phyloP scores from a whole-genome alignment of 2,329 filamentous ascomycete species.

The Fusarium ramigenum region DNA sequence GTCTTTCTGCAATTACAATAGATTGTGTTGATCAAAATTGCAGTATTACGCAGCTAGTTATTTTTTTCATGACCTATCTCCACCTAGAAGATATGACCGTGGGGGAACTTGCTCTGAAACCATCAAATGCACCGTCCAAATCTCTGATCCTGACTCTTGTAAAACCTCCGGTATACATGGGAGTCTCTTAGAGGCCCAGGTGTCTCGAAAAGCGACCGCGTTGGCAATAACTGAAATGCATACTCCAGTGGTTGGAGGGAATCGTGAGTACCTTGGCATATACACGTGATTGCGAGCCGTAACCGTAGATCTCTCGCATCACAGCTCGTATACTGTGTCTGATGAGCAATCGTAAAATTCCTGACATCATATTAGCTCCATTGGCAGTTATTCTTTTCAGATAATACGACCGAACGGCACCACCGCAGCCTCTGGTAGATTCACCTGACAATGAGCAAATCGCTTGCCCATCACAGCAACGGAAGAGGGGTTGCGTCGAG shows the following conservation, averaged over 20 bases:
- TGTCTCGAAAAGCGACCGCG: fast-evolving
- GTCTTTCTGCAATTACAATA: no score
- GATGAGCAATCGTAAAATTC: fast-evolving
- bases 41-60: no score
- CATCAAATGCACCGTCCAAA: no score
- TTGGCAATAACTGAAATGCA: fast-evolving
- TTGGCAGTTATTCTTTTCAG: fast-evolving
- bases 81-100: no score
- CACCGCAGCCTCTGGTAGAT: fast-evolving
- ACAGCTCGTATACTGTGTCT: not conserved
- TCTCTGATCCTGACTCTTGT: no score
- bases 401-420: fast-evolving
- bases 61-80: no score
- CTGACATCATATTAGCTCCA: not conserved
- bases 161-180: no score
- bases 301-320: fast-evolving
- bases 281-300: fast-evolving
- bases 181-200: no score
- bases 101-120: no score
- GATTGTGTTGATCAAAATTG: no score
- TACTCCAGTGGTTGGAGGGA: fast-evolving
- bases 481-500: not conserved
- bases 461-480: fast-evolving
- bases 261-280: fast-evolving
- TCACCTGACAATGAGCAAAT: not conserved